Conservation (phyloP, 768 basidiomycete genomes). For the Boletellus sp. region DNA sequence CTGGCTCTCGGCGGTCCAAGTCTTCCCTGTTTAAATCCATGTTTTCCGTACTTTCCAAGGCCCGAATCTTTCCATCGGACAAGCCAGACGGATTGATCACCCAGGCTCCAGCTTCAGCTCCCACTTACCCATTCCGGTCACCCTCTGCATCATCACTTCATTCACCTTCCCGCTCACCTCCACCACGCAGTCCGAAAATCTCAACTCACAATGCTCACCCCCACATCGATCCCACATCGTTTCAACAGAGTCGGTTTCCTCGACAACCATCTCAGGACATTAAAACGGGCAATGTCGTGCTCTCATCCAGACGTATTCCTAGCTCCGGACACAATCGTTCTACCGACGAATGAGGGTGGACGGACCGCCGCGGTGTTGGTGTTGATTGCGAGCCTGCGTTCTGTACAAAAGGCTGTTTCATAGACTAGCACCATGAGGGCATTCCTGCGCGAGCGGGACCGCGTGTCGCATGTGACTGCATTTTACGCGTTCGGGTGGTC, state of each 20-base stretch:
- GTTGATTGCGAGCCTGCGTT: background rate
- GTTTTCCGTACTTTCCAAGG: conserved; percentile 41
- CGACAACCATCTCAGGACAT: conserved; percentile 25
- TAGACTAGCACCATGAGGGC: background rate
- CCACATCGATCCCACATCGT: conserved; percentile 28
- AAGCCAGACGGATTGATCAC: conserved; percentile 69
- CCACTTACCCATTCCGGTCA: conserved; percentile 23
- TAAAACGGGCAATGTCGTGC: conserved; percentile 18
- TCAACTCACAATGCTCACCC: conserved; percentile 26
- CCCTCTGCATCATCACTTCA: conserved; percentile 26
- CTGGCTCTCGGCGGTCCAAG: conserved; percentile 41
- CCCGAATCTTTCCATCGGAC: conserved; percentile 43
- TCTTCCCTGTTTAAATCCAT: conserved; percentile 69
- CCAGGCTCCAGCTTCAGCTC: conserved; percentile 32
- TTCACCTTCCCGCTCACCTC: conserved; percentile 23
- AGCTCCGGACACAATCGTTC: conserved; percentile 4
- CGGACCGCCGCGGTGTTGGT: background rate
- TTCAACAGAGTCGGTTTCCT: conserved; percentile 40
- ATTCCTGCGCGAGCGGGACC: background rate
- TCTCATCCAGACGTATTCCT: conserved; percentile 17
- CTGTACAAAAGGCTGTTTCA: conserved; percentile 1
- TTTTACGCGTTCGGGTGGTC: too few relatives aligned
- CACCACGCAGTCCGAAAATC: conserved; percentile 22
- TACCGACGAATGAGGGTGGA: conserved; percentile 12
- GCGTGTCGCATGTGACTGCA: too few relatives aligned